A percentile compares a stretch with the other conserved stretches of the same genome.
These are phyloP conservation scores for Xanthoconium stramineum DNA, from an alignment of 768 basidiomycete genomes.

Conservation along the genomic window DNA sequence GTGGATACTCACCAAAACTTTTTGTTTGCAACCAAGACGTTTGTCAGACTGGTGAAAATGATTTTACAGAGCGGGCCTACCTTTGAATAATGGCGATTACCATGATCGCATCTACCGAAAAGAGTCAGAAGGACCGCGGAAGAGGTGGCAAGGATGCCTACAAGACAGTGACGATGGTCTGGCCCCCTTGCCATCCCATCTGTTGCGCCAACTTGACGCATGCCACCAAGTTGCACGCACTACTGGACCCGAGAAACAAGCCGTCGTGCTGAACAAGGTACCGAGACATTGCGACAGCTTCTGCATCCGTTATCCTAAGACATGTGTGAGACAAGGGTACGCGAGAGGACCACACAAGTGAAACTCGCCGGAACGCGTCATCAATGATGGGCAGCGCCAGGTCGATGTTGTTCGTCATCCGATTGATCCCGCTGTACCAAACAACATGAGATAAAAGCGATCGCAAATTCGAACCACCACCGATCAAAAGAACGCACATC, in stretches of 20 bases:
- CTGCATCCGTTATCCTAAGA: conserved; percentile 80
- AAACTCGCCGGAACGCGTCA: conserved; percentile 76
- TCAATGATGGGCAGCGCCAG: conserved; percentile 82
- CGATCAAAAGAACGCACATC: conserved; percentile 46
- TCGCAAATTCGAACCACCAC: not conserved
- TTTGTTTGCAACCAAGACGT: not conserved
- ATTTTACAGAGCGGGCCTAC: conserved; percentile 36
- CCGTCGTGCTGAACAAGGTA: conserved; percentile 90
- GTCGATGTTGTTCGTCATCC: conserved; percentile 87
- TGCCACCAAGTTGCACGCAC: conserved; percentile 94
- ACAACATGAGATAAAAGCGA: not conserved
- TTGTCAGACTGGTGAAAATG: not conserved
- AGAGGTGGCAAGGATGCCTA: conserved; percentile 34
- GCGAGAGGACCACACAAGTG: not conserved
- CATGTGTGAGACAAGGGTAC: not conserved
- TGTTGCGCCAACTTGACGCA: conserved; percentile 76
- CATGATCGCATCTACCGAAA: conserved; percentile 77
- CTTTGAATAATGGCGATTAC: conserved; percentile 90
- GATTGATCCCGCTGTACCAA: conserved; percentile 76
- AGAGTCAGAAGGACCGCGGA: not conserved
- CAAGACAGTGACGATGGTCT: conserved; percentile 84
- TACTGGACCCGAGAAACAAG: conserved; percentile 92
- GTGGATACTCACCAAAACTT: conserved; percentile 48
- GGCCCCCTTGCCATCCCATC: conserved; percentile 64
- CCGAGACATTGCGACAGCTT: conserved; percentile 95